Base-by-base conservation (phyloP, 139 green algal genomes). In the Micractinium sp. region DNA sequence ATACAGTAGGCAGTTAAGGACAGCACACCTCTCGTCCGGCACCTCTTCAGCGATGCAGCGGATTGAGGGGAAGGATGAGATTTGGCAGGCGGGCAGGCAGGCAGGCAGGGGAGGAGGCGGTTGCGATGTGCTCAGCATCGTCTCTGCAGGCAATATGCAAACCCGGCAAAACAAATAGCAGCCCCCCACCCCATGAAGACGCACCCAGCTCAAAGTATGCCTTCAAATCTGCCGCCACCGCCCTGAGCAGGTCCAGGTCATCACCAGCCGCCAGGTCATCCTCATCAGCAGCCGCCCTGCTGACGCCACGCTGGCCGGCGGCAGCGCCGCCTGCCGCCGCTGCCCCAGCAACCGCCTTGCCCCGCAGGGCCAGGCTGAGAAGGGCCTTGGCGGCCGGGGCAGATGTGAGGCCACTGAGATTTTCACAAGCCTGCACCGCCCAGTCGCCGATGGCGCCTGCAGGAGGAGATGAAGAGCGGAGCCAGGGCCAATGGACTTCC, bases 191-290 rank as follows among this genome's bases (percentile, higher is more conserved):
- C 12, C 2, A 31, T 25, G 25, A n/a, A n/a, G n/a, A n/a, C 60
- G 20, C 63, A 71, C 85, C 53, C 53, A 29, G n/a, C 85, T 84
- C 69, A 0, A 56, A 3, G 31, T 63, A 61, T 16, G 13, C 60
- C 41, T 87, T 61, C 18, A 90, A 9, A 15, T 87, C 87, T 16
- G 15, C 33, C 5, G 77, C 69, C 56, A 87, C 15, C 2, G 56
- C 81, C 78, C 33, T 27, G 33, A 88, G 81, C 35, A 90, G 53
- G 23, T 76, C 69, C 73, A 90, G 14, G 41, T 86, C 74, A 35
- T 82, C 78, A 20, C 33, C 53, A 19, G 27, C 47, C 47, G 47
- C 47, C 47, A 56, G 47, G 47, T 56, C 47, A 56, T 63, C 74
- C 36, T 27, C 66, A 20, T 25, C 53, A 13, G 38, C 83, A 25